These are phyloP conservation scores for Erodium moschatum DNA, from an alignment of 441 rosid genomes.

Conservation along the genomic window DNA sequence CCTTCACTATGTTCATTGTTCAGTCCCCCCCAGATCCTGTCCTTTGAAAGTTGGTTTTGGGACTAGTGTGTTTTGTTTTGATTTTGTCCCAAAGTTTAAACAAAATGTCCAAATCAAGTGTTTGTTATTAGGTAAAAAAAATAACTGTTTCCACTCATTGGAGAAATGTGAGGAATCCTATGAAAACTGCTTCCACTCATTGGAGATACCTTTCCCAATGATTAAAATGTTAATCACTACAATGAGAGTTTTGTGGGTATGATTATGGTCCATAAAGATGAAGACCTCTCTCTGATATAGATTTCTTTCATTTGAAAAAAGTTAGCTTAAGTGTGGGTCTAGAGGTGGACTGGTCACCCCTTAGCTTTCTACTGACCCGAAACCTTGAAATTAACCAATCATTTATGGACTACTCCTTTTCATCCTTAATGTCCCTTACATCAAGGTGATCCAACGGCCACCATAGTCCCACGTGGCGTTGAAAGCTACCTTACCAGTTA, in stretches of 20 bases:
- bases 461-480: background rate
- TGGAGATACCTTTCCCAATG: background rate
- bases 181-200: background rate
- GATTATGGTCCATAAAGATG: no score
- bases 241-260: background rate
- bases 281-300: background rate
- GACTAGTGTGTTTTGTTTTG: no score
- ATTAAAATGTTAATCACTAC: background rate
- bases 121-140: background rate
- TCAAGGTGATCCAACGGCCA: background rate
- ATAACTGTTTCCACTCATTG: no score
- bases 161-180: background rate
- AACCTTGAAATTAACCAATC: slow-evolving; percentile 1
- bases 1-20: background rate
- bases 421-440: background rate
- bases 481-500: background rate
- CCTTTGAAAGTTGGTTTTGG: background rate
- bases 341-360: background rate
- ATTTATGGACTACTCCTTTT: background rate
- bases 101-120: no score
- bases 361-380: background rate
- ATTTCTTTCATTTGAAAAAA: background rate
- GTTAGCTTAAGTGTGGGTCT: background rate
- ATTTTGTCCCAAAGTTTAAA: no score
- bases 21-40: background rate